phyloP scores from a whole-genome alignment of 805 yeast genomes.

The Kodamaea nitidulidarum region DNA sequence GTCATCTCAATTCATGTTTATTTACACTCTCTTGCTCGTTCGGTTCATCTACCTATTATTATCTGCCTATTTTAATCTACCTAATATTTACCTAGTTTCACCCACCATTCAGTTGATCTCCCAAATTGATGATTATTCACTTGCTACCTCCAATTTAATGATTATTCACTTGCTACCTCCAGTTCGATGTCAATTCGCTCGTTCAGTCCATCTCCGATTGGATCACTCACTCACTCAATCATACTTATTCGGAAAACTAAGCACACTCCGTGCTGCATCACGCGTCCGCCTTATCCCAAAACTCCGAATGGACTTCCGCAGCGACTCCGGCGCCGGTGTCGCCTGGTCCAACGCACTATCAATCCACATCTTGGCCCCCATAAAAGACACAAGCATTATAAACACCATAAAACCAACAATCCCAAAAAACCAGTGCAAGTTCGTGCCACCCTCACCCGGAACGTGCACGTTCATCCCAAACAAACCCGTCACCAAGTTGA shows the following conservation, averaged over 20 bases:
- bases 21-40: too few species aligned
- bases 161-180: too few species aligned
- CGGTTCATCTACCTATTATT: too few species aligned
- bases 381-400: conserved; percentile 23
- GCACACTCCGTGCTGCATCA: conserved; percentile 36
- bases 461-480: conserved; percentile 28
- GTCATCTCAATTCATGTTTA: too few species aligned
- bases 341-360: conserved; percentile 10
- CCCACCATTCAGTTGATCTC: too few species aligned
- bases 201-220: too few species aligned
- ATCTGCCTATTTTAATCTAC: too few species aligned
- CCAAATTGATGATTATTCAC: too few species aligned
- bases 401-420: conserved; percentile 21
- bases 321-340: conserved; percentile 8
- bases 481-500: conserved; percentile 25
- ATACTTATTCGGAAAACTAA: conserved; percentile 36
- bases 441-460: conserved; percentile 16
- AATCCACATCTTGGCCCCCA: conserved; percentile 21
- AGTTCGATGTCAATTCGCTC: too few species aligned
- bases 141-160: too few species aligned
- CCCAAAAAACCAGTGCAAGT: conserved; percentile 20
- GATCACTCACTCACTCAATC: conserved; percentile 16
- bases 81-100: too few species aligned
- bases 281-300: conserved; percentile 21
- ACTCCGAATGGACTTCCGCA: conserved; percentile 21